Evolutionary conservation across 441 rosid genomes (phyloP), one percentile per base, ranked within the genome.

Genomic region (Erodium trifolium): DNA sequence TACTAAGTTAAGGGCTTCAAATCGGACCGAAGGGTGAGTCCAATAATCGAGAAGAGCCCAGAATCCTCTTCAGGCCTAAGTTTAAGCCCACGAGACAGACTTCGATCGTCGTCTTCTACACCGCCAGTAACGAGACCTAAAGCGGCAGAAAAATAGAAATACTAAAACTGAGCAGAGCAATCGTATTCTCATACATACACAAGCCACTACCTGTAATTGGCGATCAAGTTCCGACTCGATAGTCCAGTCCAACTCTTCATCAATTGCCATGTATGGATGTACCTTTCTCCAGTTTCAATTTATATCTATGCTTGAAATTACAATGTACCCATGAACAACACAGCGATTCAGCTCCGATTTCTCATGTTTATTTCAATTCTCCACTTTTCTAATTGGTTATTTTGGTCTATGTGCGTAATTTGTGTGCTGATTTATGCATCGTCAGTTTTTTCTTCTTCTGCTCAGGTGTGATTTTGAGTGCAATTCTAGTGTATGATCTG

Each of bases 21-120:
- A 3, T 34, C 67, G 68, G 67, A 49, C 57, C 34, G 66, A 62
- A 67, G 66, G 49, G 49, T 8, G 8, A 43, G 49, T 1, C 49
- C 37, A 34, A 43, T 43, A 43, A 43, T 39, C 5, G 37, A 34
- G 37, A 3, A 34, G 37, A 34, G 37, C 37, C 37, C 3, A 34
- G 37, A 34, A 5, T 1, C 4, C 37, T 34, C 37, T 34, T 34
- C 37, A 5, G 49, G 49, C 12, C 49, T 11, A 43, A 43, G 49
- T 11, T 9, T 8, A 43, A 43, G 49, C 49, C 49, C 12, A 43
- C 11, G 12, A 43, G 49, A 43, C 49, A 8, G 49, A 43, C 11
- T 2, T 9, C 11, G 49, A 43, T 43, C 49, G 12, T 43, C 49
- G 49, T 43, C 12, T 43, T 43, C 49, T 9, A 1, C 49, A 43